Base-by-base conservation (phyloP, 805 yeast genomes). In the Ogataea chonburiensis region DNA sequence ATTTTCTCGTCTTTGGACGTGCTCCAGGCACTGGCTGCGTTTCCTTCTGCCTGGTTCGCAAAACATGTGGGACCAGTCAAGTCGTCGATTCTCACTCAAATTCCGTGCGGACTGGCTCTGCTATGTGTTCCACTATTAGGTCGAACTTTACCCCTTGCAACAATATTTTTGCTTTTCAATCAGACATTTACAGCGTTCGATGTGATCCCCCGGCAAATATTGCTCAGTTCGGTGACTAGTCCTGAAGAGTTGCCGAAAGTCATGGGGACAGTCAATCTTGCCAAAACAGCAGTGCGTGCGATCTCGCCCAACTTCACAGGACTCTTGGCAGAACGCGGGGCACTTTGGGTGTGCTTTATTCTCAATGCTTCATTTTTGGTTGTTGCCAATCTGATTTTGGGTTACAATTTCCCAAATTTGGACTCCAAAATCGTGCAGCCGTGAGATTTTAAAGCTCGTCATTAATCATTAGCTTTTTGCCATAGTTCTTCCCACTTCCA, bases 121-220 rank as follows among this genome's bases (percentile, higher is more conserved):
- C 67, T 75, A 2, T 31, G 68, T 10, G 66, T 78, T 8, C 85
- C 86, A 5, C 44, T 72, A 3, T 61, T 70, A 6, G 66, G 70
- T 24, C 21, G 11, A 4, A 45, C 41, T 11, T 43, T 64, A n/a
- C 41, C 55, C 0, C 31, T 52, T 2, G 83, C 91, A 0, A 67
- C 83, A 17, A 37, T 63, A 0, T 58, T 77, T 5, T 64, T 83
- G 21, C 46, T 80, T 14, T 55, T 73, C 17, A 77, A 85, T 45
- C 79, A 78, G 41, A 63, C 80, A 2, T 75, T 86, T 0, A 68
- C 80, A 2, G 77, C 89, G 2, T 86, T 88, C 89, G 97, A 88
- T 56, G 95, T 87, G 18, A 93, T 87, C 3, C 96, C 96, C 5
- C 73, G 97, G 34, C 96, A 87, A 60, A 75, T 87, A 7, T 66